Evolutionary conservation across 2,329 filamentous ascomycete genomes (phyloP), one percentile per base, ranked within the genome.

Genomic region (Drechslerella dactyloides): DNA sequence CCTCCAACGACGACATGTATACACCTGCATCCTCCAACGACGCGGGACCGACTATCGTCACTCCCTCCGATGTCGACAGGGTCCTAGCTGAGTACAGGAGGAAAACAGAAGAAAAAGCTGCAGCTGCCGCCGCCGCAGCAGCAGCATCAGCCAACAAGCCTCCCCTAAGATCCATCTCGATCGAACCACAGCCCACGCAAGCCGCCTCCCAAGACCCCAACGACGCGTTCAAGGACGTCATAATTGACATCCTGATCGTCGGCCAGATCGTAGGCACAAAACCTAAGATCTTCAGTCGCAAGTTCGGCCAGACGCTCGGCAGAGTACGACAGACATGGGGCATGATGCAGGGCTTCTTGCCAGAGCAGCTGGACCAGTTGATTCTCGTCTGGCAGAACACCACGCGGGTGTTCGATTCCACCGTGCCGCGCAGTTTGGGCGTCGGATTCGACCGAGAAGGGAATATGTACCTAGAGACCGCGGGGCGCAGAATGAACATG

Each of bases 201-300:
- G 55, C 21, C 17, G 21, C 50, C 21, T 72, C 68, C 50, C 37
- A 21, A 6, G 55, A 61, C 17, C 68, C 68, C 1, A 33, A 1
- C 21, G 68, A 72, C 17, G 44, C 55, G 44, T 60, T 15, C 23
- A 72, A 65, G 46, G 60, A 72, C 19, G 51, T 61, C 11, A n/a
- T 73, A 24, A 63, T 73, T 19, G 42, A 63, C 13, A 63, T 73
- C 27, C 69, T 73, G 52, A 54, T 73, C 10, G 37, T 73, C 33
- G 62, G 56, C 24, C 1, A n/a, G 8, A 73, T 73, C 19, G 52
- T 56, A 15, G 54, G 33, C 8, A 68, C 62, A 1, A 73, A 73
- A 10, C 62, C 62, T 1, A 48, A 46, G 21, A 33, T 73, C 0
- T 73, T 58, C 48, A 62, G 62, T 4, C 51, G 69, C 10, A 73